Evolutionary conservation across 495 filamentous ascomycete species (phyloP).

Genomic region (Evernia prunastri): DNA sequence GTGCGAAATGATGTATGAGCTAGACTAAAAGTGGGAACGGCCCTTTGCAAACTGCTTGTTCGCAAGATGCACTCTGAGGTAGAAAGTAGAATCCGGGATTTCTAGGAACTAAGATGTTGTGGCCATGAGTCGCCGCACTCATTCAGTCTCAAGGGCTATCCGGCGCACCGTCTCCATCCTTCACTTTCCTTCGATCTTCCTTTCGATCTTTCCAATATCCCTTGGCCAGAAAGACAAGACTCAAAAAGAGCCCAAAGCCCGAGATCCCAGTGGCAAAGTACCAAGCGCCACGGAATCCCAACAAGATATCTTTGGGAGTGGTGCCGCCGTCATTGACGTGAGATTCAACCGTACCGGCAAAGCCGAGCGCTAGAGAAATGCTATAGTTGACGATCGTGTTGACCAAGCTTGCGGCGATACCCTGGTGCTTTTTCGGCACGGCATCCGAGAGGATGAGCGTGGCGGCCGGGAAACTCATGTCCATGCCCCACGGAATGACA

Average conservation of each 20-base stretch:
- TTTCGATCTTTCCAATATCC: conserved; percentile 11
- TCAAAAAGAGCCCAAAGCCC: conserved; percentile 38
- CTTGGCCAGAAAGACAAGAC: conserved; percentile 12
- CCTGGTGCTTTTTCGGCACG: conserved; percentile 38
- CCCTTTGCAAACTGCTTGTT: too few species aligned
- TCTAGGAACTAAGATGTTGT: too few species aligned
- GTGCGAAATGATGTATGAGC: too few species aligned
- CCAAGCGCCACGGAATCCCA: conserved; percentile 50
- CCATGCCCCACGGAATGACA: conserved; percentile 51
- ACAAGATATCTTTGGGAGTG: conserved; percentile 34
- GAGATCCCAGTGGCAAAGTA: conserved; percentile 52
- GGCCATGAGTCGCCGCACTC: not conserved
- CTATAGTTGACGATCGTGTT: conserved; percentile 61
- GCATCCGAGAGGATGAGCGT: conserved; percentile 34
- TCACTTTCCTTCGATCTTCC: not conserved
- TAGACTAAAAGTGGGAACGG: too few species aligned
- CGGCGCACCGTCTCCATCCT: not conserved
- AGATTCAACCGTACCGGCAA: conserved; percentile 57
- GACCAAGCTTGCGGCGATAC: conserved; percentile 53
- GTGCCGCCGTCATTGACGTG: conserved; percentile 43
- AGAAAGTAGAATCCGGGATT: too few species aligned
- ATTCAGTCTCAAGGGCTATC: not conserved
- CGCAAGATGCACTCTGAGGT: too few species aligned
- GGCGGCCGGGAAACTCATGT: conserved; percentile 37
- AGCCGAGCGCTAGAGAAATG: conserved; percentile 58